Base-by-base conservation (phyloP, 441 rosid genomes). In the Rhodomyrtus psidioides region DNA sequence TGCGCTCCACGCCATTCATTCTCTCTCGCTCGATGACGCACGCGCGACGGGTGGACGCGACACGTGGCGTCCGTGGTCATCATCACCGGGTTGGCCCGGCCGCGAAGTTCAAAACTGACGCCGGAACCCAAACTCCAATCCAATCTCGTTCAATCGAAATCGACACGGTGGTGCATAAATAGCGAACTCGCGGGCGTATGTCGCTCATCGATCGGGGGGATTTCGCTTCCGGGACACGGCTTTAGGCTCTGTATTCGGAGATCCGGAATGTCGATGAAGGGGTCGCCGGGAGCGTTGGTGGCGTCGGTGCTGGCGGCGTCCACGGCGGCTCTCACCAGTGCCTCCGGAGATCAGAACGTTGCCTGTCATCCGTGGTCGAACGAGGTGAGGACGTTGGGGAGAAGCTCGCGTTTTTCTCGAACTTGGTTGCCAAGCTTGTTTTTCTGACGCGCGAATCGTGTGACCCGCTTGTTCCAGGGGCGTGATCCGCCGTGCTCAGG, bases 221-320 rank as follows among this genome's bases (percentile, higher is more conserved):
- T 5, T 59, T 14, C 0, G 34, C 65, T 59, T 27, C 10, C 19
- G 65, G 1, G 65, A 59, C 19, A 16, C 4, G 65, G 65, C 34
- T 34, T 34, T 19, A 59, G 28, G 19, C 10, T 27, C 65, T 49
- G 53, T 49, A 12, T 49, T 12, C 14, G 65, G 65, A 59, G 34
- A 59, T 59, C 19, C 2, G 34, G 28, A 59, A 13, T 14, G 34
- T 6, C 34, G 51, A 59, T 58, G 84, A 86, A 82, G 82, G 84
- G 59, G 30, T 53, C 55, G 26, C 53, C 70, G 39, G 62, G 87
- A 62, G 24, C 26, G 16, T 55, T 86, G 59, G 55, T 65, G 55
- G 87, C 70, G 81, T 82, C 82, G 26, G 55, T 86, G 53, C 51
- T 86, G 13, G 87, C 85, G 21, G 85, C 82, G 2, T 82, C 87